phyloP scores from a whole-genome alignment of 2,329 filamentous ascomycete species.

The Pseudocercospora pini-densiflorae region DNA sequence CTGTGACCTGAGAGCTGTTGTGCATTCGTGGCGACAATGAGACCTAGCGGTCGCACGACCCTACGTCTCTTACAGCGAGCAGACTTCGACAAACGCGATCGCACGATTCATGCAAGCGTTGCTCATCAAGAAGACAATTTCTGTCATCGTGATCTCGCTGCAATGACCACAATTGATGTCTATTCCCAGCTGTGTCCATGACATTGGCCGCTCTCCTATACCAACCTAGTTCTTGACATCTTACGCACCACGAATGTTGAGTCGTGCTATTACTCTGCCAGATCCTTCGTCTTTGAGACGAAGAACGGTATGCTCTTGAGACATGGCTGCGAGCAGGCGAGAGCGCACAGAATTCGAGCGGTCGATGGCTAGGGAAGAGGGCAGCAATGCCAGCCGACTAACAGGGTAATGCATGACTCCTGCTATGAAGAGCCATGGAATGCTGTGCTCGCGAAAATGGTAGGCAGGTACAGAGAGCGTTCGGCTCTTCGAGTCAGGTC shows the following conservation, averaged over 20 bases:
- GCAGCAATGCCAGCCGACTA: neutral
- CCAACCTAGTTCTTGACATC: neutral
- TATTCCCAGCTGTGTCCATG: no score
- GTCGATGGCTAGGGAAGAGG: neutral
- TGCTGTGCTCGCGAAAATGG: neutral
- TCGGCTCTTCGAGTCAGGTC: constrained; percentile 8
- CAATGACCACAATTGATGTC: neutral
- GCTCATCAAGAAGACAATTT: neutral
- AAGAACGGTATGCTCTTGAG: neutral
- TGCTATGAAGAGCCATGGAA: neutral
- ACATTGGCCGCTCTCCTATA: neutral
- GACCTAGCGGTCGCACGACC: no score
- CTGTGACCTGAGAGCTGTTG: no score
- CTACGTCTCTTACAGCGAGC: no score
- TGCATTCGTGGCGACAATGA: no score
- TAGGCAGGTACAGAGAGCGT: neutral
- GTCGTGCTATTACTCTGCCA: neutral
- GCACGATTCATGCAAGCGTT: neutral
- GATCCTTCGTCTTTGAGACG: neutral
- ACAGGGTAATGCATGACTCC: neutral
- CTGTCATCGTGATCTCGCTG: neutral
- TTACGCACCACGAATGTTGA: neutral
- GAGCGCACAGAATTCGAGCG: neutral
- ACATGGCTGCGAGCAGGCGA: neutral
- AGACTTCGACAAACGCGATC: neutral